Evolutionary conservation across 164 flowering plant genomes (phyloP).

Genomic region (Houttuynia cordata): DNA sequence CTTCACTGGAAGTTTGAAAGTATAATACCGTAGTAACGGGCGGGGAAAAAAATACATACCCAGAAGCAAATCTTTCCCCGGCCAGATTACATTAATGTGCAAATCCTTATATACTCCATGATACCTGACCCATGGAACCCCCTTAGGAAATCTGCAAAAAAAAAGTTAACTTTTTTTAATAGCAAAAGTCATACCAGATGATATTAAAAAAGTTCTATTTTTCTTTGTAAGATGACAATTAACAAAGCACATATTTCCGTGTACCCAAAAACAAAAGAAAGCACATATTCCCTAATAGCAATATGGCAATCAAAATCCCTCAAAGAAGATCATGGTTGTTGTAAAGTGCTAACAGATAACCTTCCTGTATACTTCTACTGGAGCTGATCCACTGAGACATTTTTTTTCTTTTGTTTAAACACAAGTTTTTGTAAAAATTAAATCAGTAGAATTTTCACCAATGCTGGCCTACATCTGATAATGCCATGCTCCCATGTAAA

Average conservation of each 20-base stretch:
- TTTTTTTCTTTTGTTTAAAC: too few relatives aligned
- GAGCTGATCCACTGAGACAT: too few relatives aligned
- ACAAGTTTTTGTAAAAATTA: too few relatives aligned
- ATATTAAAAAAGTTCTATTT: not conserved
- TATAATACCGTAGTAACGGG: too few relatives aligned
- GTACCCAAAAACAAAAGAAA: too few relatives aligned
- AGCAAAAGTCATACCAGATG: not conserved
- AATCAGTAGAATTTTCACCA: too few relatives aligned
- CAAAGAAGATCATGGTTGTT: not conserved
- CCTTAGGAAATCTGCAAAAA: conserved; percentile 74
- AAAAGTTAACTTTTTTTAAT: not conserved
- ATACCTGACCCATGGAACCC: conserved; percentile 92
- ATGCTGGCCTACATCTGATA: too few relatives aligned
- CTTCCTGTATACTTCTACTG: too few relatives aligned
- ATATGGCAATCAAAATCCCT: not conserved
- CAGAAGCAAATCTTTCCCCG: conserved; percentile 67
- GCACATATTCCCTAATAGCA: not conserved
- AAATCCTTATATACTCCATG: conserved; percentile 68
- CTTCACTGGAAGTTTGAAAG: too few relatives aligned
- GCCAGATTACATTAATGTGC: conserved; percentile 60
- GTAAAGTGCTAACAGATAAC: not conserved
- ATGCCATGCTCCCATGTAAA: too few relatives aligned
- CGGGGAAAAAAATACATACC: conserved; percentile 31
- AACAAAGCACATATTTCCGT: too few relatives aligned
- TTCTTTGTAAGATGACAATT: too few relatives aligned